Percentiles rank a stretch among this genome's conserved stretches.
Conservation (phyloP, 495 filamentous ascomycete genomes). For the Daldinia caldariorum region DNA sequence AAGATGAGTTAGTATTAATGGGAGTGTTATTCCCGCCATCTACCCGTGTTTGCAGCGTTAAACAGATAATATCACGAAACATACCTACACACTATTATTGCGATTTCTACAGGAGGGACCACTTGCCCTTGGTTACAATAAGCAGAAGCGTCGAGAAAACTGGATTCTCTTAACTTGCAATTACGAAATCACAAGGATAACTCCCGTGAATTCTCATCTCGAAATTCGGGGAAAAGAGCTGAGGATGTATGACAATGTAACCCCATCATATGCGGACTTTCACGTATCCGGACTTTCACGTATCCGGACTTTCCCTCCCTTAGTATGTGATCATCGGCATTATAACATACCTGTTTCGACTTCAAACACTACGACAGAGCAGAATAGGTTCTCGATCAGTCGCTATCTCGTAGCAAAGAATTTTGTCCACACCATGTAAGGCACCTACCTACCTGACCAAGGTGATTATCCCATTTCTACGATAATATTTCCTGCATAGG, state of each 20-base stretch:
- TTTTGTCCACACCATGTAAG: neutral
- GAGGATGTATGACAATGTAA: neutral
- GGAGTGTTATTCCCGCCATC: slow-evolving; percentile 14
- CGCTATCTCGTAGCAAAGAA: neutral
- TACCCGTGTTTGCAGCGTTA: slow-evolving; percentile 16
- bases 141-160: neutral
- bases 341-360: neutral
- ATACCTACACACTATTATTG: neutral
- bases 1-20: slow-evolving; percentile 19
- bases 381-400: neutral
- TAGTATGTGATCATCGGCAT: neutral
- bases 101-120: neutral
- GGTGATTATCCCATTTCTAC: neutral
- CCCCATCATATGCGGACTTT: slow-evolving; percentile 5
- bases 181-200: neutral
- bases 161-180: neutral
- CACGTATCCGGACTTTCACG: slow-evolving; percentile 27
- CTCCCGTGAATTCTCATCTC: no score
- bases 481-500: neutral
- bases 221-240: neutral
- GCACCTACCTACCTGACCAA: no score
- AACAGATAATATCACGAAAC: slow-evolving; percentile 15
- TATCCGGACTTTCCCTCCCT: slow-evolving; percentile 25
- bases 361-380: neutral
- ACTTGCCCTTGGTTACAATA: neutral